Base-by-base conservation (phyloP, 345 rosid genomes). In the Hibiscus tridactylites region DNA sequence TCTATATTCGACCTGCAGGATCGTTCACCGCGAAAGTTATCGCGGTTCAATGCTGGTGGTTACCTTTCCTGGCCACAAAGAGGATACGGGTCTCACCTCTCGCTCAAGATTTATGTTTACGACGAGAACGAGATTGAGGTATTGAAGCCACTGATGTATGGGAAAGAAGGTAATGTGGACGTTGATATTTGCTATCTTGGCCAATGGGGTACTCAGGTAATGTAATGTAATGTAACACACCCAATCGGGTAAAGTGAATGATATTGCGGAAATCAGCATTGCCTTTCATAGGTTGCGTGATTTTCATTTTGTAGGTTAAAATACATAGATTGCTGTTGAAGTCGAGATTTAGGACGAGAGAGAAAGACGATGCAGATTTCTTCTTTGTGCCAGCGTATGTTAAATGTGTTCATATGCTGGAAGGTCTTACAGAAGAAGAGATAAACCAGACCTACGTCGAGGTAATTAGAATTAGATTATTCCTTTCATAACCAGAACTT, bases 321-420 rank as follows among this genome's bases (percentile, higher is more conserved):
- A 73, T 83, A 74, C 87, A 83, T 66, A 73, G 61, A 64, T 46
- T 83, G 61, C 60, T 83, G 31, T 61, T 74, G 24, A 53, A 70
- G 42, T 83, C 87, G 11, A 81, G 71, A 65, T 81, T 76, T 44
- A 68, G 87, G 61, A 83, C 87, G 33, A 66, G 71, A 58, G 57
- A 65, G 37, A 81, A 83, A 75, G 84, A 77, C 26, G 84, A 83
- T 50, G 87, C 87, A 12, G 80, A 83, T 77, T 74, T 83, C 29
- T 83, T 83, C 78, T 83, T 83, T 12, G 87, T 83, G 61, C 87
- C 87, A 35, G 69, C 87, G 0, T 81, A 83, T 75, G 87, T 70
- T 11, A 83, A 79, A 62, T 83, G 87, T 71, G 78, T 83, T 16
- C 72, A 79, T 74, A 81, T 81, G 87, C 73, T 79, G 83, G 87